Conservation (phyloP, 2,329 filamentous ascomycete species). For the Trichophyton benhamiae region DNA sequence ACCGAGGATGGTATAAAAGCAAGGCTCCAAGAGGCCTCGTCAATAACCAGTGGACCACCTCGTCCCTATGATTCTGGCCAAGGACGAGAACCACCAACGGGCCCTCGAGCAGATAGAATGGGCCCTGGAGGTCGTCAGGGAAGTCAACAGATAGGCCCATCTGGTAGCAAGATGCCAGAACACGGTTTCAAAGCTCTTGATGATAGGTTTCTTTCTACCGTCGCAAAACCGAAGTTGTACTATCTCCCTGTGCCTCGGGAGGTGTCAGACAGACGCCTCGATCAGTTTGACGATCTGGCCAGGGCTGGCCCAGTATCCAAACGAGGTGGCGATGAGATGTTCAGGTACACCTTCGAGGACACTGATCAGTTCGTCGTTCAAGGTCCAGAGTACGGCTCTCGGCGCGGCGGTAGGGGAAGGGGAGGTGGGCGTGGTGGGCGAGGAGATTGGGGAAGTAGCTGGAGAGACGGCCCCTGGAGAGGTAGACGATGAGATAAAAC, state of each 20-base stretch:
- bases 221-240: conserved; percentile 52
- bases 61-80: conserved; percentile 3
- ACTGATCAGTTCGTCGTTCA: conserved; percentile 56
- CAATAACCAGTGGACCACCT: not conserved
- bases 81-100: conserved; percentile 19
- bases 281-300: conserved; percentile 40
- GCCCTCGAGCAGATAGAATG: conserved; percentile 17
- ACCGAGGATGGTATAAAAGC: conserved; percentile 47
- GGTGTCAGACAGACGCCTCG: conserved; percentile 52
- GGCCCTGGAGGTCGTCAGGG: conserved; percentile 2
- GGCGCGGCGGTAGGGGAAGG: conserved; percentile 27
- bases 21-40: conserved; percentile 40
- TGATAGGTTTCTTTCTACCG: conserved; percentile 48
- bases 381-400: conserved; percentile 49
- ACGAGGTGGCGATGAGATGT: conserved; percentile 42
- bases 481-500: conserved; percentile 9
- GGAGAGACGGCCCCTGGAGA: conserved; percentile 14
- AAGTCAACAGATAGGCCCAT: not conserved
- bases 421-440: conserved; percentile 20
- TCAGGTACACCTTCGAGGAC: conserved; percentile 62
- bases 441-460: conserved; percentile 13
- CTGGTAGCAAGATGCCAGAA: conserved; percentile 14
- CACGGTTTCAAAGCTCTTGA: conserved; percentile 46
- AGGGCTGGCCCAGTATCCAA: conserved; percentile 27
- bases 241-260: conserved; percentile 53